These are phyloP conservation scores for Elongisporangium senticosum DNA, from an alignment of 352 stramenopile species.

Conservation along the genomic window DNA sequence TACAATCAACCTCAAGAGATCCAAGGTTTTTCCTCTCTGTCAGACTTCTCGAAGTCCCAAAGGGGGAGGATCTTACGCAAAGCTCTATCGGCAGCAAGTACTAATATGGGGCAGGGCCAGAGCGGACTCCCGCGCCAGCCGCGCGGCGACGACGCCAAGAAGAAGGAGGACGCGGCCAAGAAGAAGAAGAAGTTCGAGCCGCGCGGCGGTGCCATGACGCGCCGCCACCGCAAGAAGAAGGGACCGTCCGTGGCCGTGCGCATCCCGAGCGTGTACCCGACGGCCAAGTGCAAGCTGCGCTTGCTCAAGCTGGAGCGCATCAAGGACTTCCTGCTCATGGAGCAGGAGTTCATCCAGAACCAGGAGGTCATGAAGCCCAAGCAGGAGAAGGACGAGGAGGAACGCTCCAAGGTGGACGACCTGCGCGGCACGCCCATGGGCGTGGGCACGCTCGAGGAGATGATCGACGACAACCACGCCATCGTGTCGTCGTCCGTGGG, in stretches of 20 bases:
- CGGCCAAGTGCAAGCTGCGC: slow-evolving; percentile 98
- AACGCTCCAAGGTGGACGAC: slow-evolving; percentile 99
- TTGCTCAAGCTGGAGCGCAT: slow-evolving; percentile 99
- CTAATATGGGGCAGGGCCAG: slow-evolving; percentile 86
- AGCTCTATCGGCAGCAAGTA: slow-evolving; percentile 1
- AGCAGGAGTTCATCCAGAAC: slow-evolving; percentile 99
- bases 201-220: slow-evolving; percentile 77
- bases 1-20: neutral
- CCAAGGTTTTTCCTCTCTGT: neutral
- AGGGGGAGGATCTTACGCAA: neutral
- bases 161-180: slow-evolving; percentile 91
- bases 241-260: slow-evolving; percentile 82
- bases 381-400: slow-evolving; percentile 98
- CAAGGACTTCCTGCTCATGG: slow-evolving; percentile 99
- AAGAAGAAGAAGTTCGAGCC: slow-evolving; percentile 95
- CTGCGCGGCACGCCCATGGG: slow-evolving; percentile 97
- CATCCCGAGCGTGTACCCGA: slow-evolving; percentile 93
- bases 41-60: neutral
- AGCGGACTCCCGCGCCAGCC: slow-evolving; percentile 77
- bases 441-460: slow-evolving; percentile 99
- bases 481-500: slow-evolving; percentile 98
- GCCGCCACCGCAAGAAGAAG: slow-evolving; percentile 91
- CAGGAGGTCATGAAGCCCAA: slow-evolving; percentile 99
- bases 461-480: slow-evolving; percentile 99
- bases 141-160: slow-evolving; percentile 79